Conservation (phyloP, 2,329 filamentous ascomycete species). For the Scedosporium boydii region DNA sequence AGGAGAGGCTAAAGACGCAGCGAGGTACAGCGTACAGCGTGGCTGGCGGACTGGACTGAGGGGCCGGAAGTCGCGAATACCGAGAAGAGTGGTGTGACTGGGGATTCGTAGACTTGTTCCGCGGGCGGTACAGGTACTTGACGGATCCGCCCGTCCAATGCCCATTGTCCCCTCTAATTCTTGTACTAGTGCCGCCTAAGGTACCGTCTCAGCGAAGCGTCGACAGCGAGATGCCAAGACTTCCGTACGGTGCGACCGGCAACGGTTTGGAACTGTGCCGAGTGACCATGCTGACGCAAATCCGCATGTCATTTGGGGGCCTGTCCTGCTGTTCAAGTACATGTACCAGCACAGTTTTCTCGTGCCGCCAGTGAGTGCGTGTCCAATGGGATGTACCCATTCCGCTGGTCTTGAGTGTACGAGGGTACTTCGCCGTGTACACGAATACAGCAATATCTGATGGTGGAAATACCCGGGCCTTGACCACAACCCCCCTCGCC, state of each 20-base stretch:
- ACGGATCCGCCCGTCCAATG: too few relatives aligned
- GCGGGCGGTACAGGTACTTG: not conserved
- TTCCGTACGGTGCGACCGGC: too few relatives aligned
- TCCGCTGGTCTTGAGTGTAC: not conserved
- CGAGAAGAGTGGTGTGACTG: not conserved
- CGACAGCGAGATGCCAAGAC: too few relatives aligned
- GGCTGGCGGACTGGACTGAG: not conserved
- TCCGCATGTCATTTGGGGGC: not conserved
- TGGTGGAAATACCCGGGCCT: not conserved
- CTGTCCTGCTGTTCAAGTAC: not conserved
- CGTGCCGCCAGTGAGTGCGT: not conserved
- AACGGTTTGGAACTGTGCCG: not conserved
- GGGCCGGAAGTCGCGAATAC: not conserved
- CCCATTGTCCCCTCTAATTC: too few relatives aligned
- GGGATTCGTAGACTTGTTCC: not conserved
- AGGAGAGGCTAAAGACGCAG: not conserved
- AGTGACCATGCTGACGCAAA: not conserved
- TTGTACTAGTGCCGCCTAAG: too few relatives aligned
- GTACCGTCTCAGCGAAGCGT: not conserved
- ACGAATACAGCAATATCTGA: constrained; percentile 2
- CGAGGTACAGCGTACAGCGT: not conserved
- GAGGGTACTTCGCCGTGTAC: not conserved
- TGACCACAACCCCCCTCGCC: not conserved
- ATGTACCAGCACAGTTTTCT: not conserved
- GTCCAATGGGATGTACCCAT: not conserved